phyloP scores from a whole-genome alignment of 371 early-diverging fungal genomes.

The Mortierella sp. region DNA sequence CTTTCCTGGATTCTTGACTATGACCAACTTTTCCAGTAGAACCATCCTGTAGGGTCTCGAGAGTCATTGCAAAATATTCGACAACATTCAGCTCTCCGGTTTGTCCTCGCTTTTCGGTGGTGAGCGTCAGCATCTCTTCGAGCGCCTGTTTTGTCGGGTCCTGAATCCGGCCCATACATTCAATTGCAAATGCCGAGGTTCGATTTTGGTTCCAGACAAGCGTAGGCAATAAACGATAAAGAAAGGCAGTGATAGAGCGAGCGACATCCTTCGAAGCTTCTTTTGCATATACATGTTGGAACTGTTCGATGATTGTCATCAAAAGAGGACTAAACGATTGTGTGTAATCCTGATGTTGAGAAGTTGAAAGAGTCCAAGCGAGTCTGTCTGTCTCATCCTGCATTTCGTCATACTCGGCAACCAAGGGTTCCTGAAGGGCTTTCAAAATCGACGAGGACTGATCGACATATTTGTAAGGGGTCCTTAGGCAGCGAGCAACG shows the following conservation, averaged over 20 bases:
- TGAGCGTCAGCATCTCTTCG: constrained; percentile 5
- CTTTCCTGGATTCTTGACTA: constrained; percentile 2
- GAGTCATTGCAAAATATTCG: constrained; percentile 38
- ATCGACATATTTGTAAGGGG: constrained; percentile 77
- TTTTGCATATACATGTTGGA: constrained; percentile 62
- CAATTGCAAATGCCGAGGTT: constrained; percentile 29
- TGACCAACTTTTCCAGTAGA: not conserved
- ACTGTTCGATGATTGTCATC: constrained; percentile 65
- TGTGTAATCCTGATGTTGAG: constrained; percentile 31
- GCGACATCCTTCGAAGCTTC: constrained; percentile 31
- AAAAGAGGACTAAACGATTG: constrained; percentile 73
- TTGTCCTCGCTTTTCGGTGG: constrained; percentile 8
- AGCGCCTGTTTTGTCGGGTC: constrained; percentile 26
- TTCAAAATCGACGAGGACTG: constrained; percentile 59
- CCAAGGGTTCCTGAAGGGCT: constrained; percentile 26
- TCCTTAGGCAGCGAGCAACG: constrained; percentile 65
- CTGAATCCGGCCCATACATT: constrained; percentile 29
- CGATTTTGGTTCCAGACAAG: constrained; percentile 58
- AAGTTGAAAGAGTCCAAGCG: constrained; percentile 16
- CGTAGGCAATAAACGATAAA: constrained; percentile 52
- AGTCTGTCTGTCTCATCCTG: constrained; percentile 22
- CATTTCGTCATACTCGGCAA: constrained; percentile 10
- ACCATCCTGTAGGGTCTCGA: constrained; percentile 3
- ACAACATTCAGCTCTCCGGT: constrained; percentile 9
- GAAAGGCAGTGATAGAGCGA: constrained; percentile 53